Evolutionary conservation across 805 yeast genomes (phyloP), one percentile per base, ranked within the genome.

Genomic region (Kodamaea kakaduensis): DNA sequence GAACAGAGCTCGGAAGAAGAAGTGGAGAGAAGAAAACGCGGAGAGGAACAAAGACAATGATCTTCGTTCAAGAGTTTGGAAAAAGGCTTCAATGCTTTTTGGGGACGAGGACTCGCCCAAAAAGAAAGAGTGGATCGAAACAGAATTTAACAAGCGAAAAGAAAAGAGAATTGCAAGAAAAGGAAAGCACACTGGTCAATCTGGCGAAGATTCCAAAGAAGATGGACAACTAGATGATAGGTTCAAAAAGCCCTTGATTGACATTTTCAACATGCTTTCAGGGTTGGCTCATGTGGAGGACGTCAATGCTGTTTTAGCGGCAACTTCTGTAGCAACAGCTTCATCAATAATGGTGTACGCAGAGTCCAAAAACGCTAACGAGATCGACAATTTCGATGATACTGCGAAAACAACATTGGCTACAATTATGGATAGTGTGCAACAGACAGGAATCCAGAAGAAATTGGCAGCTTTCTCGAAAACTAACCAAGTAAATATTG

Each of bases 31-130:
- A 44, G 79, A 76, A 17, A 87, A 90, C 52, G 73, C 75, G 6
- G 81, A 81, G 41, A 70, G 93, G 45, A 89, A 89, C 57, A 81
- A 85, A 61, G 96, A 88, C 55, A 82, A 86, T 49, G 97, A 90
- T 52, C 64, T 90, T 36, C 70, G 95, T 34, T 77, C 84, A 0
- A 67, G 97, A 37, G 80, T 90, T 14, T 71, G 75, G 44, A 81
- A 81, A 45, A 67, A 93, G 25, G 96, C 97, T 0, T 66, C 62
- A 24, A 61, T 59, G 13, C 59, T 81, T 46, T 88, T 77, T 60
- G 93, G 95, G 1, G 72, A 67, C 7, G 67, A 59, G 0, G 78
- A 76, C 5, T 59, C 81, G 8, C 68, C 62, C 7, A 77, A 71
- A 29, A 73, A 76, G 43, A 54, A 58, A 26, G 64, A 70, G 25